Evolutionary conservation across 2,329 filamentous ascomycete species (phyloP).

Genomic region (Sporothrix sp.): DNA sequence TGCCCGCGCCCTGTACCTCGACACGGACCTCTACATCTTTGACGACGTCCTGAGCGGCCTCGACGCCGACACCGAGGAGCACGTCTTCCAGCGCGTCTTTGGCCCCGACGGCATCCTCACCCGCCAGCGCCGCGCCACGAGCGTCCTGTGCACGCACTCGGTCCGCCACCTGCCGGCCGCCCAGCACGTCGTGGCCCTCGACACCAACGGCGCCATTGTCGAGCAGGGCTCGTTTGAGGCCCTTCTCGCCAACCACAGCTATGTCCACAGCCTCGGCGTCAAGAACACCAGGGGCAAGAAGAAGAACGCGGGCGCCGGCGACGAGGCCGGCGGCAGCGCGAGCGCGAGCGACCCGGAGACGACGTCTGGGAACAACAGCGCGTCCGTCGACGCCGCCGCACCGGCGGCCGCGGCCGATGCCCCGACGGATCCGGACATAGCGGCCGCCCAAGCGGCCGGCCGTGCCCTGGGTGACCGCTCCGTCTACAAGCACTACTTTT

Average conservation of each 20-base stretch:
- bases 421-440: neutral
- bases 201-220: slow-evolving; percentile 28
- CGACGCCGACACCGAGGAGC: slow-evolving; percentile 32
- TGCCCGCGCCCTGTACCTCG: slow-evolving; percentile 20
- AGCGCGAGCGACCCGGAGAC: neutral
- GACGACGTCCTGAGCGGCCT: slow-evolving; percentile 20
- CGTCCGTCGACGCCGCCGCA: neutral
- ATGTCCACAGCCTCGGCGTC: slow-evolving; percentile 30
- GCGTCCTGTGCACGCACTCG: slow-evolving; percentile 31
- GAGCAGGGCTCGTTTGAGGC: slow-evolving; percentile 35
- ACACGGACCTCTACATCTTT: slow-evolving; percentile 19
- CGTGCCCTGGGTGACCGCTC: slow-evolving; percentile 6
- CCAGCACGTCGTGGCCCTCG: slow-evolving; percentile 39
- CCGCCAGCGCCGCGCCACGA: slow-evolving; percentile 5
- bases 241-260: slow-evolving; percentile 29
- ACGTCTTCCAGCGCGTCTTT: slow-evolving; percentile 32
- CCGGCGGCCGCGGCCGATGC: neutral
- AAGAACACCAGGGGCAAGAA: neutral
- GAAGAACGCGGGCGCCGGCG: neutral
- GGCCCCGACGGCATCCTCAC: slow-evolving; percentile 17
- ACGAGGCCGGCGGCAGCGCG: neutral
- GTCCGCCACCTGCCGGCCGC: slow-evolving; percentile 31
- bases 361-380: too few species aligned
- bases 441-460: neutral
- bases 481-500: slow-evolving; percentile 20